Evolutionary conservation across 208 protist genomes (phyloP), one percentile per base, ranked within the genome.

Genomic region (Leishmania tropica): DNA sequence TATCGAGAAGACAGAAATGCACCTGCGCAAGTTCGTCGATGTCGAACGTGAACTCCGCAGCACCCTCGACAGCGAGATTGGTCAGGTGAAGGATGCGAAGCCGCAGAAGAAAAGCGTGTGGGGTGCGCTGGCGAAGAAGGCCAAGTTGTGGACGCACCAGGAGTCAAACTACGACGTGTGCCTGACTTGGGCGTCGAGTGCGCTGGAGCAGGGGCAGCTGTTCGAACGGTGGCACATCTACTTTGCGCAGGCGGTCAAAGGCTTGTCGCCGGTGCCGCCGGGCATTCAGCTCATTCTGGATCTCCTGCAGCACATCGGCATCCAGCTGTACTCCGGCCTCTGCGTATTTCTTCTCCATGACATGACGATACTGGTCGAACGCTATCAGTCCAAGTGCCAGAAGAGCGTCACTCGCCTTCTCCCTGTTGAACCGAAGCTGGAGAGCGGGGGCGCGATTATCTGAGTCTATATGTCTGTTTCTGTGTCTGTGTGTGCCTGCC

Each of bases 341-440:
- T 95, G 93, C 75, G 81, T 81, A 40, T 93, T 94, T 81, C 79
- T 95, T 51, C 85, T 96, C n/a, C 90, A 90, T 56, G 92, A 96
- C 87, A 94, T 95, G 90, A 80, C 81, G 24, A 80, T 93, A 68
- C 85, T 96, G 19, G 87, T 94, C 13, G 86, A 90, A 75, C 92
- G 93, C 62, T 92, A 91, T 65, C 88, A 93, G 64, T 85, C 80
- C 45, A 94, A 95, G 82, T 90, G 89, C 67, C 77, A 87, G 73
- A 94, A 94, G 80, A 95, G 89, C 51, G 86, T 87, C 7, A 87
- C 83, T 31, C 84, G 87, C 45, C 81, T 96, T 19, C 77, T 95
- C 56, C 90, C 93, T n/a, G 79, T 94, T 6, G 90, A 91, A 64
- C 81, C 89, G 8, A 91, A 92, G 67, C 68, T 95, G 71, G 90